These are phyloP conservation scores for Russula emetica DNA, from an alignment of 768 basidiomycete species.

Conservation along the genomic window DNA sequence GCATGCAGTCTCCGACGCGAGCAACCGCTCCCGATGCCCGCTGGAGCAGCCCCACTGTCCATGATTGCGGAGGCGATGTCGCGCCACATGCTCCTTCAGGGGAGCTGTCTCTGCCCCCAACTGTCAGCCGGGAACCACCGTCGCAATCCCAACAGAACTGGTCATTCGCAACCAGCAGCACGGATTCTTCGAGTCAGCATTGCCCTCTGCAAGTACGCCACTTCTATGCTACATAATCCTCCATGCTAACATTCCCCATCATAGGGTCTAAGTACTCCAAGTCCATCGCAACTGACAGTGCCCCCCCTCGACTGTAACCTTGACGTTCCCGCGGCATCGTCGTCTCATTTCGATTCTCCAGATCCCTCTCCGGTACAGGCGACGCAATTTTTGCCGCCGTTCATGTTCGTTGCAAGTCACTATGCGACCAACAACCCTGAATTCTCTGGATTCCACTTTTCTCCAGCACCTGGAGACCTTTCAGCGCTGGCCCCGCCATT, in stretches of 20 bases:
- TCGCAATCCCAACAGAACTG: slow-evolving; percentile 9
- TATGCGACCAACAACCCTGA: not conserved
- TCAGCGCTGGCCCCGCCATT: not conserved
- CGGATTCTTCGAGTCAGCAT: not conserved
- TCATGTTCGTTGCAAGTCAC: slow-evolving; percentile 13
- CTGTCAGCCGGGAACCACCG: not conserved
- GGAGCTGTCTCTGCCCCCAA: not conserved
- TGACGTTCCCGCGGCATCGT: not conserved
- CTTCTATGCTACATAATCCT: not conserved
- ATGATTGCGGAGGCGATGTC: not conserved
- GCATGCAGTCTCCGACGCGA: not conserved
- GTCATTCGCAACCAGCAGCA: not conserved
- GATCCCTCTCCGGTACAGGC: slow-evolving; percentile 13
- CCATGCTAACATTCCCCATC: not conserved
- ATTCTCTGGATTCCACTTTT: slow-evolving; percentile 3
- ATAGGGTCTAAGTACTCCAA: not conserved
- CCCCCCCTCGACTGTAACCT: not conserved
- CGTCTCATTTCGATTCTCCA: slow-evolving; percentile 20
- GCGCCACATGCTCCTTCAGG: not conserved
- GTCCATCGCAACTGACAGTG: not conserved
- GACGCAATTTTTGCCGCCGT: slow-evolving; percentile 9
- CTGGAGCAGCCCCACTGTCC: not conserved
- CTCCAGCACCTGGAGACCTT: not conserved
- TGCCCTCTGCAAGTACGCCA: slow-evolving; percentile 1
- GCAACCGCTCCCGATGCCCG: not conserved